phyloP scores from a whole-genome alignment of 2,329 filamentous ascomycete species.

The Colletotrichum navitas region DNA sequence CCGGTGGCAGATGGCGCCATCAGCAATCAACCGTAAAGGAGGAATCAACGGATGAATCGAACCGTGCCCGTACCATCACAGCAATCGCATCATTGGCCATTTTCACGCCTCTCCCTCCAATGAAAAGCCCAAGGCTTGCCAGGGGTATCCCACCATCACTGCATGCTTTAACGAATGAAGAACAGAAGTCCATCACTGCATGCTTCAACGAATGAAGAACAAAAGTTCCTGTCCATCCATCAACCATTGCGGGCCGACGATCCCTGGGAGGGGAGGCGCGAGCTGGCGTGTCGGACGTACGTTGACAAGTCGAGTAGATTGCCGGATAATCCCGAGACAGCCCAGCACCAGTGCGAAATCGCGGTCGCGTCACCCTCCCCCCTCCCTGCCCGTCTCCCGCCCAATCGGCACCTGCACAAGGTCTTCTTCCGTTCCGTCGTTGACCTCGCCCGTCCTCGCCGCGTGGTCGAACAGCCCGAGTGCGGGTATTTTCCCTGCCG shows the following conservation, averaged over 20 bases:
- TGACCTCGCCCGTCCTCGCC: not conserved
- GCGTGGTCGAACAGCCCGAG: too few relatives aligned
- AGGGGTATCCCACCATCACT: not conserved
- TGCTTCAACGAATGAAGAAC: not conserved
- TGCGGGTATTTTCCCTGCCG: constrained; percentile 5
- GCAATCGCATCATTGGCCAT: not conserved
- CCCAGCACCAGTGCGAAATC: too few relatives aligned
- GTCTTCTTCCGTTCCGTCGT: too few relatives aligned
- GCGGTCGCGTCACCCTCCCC: too few relatives aligned
- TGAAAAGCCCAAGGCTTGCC: not conserved
- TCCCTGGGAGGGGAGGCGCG: not conserved
- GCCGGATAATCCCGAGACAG: not conserved
- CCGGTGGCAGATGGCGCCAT: not conserved
- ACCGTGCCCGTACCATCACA: not conserved
- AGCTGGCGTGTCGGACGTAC: not conserved
- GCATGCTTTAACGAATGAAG: not conserved
- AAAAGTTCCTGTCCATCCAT: not conserved
- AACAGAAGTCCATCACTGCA: not conserved
- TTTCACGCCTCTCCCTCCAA: too few relatives aligned
- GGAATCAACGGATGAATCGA: not conserved
- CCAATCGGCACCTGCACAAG: not conserved
- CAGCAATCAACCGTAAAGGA: too few relatives aligned
- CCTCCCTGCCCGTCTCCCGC: too few relatives aligned
- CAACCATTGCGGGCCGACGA: not conserved
- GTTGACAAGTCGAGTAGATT: not conserved